phyloP scores from a whole-genome alignment of 805 yeast species.

The Millerozyma miso region DNA sequence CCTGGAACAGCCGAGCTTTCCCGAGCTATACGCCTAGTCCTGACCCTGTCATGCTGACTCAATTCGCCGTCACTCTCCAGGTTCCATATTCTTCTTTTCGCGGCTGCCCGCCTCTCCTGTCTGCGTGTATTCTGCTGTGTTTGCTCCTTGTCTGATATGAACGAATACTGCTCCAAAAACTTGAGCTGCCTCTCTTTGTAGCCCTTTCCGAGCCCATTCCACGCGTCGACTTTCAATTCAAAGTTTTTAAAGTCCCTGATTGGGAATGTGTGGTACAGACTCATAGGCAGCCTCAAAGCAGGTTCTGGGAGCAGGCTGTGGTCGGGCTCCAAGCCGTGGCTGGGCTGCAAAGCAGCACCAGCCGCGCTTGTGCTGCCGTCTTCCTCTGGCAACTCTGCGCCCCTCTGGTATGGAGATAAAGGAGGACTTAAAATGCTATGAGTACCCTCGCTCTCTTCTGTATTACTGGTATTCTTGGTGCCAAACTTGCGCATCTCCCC shows the following conservation, averaged over 20 bases:
- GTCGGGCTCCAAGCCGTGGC: neutral
- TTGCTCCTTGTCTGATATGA: slow-evolving; percentile 15
- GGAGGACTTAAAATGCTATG: slow-evolving; percentile 43
- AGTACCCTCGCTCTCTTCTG: neutral
- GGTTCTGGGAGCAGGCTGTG: neutral
- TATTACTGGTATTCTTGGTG: neutral
- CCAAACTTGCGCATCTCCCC: neutral
- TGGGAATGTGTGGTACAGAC: slow-evolving; percentile 38
- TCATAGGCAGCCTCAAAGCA: slow-evolving; percentile 14
- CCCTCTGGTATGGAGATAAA: slow-evolving; percentile 37
- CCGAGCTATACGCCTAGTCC: slow-evolving; percentile 55
- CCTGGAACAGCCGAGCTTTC: slow-evolving; percentile 22
- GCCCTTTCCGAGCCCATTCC: slow-evolving; percentile 40
- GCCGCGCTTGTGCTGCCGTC: slow-evolving; percentile 3
- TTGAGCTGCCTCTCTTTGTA: slow-evolving; percentile 47
- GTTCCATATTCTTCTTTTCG: slow-evolving; percentile 9
- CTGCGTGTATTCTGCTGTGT: slow-evolving; percentile 6
- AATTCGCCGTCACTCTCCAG: slow-evolving; percentile 33
- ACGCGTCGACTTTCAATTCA: slow-evolving; percentile 49
- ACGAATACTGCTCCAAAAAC: slow-evolving; percentile 52
- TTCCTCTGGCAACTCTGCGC: slow-evolving; percentile 1
- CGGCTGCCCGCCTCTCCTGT: slow-evolving; percentile 5
- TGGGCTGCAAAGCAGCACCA: neutral
- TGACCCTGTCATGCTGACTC: slow-evolving; percentile 40
- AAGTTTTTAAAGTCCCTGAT: slow-evolving; percentile 44